These are phyloP conservation scores for Fomitopsis pinicola DNA, from an alignment of 1,284 basidiomycete species.

Conservation along the genomic window DNA sequence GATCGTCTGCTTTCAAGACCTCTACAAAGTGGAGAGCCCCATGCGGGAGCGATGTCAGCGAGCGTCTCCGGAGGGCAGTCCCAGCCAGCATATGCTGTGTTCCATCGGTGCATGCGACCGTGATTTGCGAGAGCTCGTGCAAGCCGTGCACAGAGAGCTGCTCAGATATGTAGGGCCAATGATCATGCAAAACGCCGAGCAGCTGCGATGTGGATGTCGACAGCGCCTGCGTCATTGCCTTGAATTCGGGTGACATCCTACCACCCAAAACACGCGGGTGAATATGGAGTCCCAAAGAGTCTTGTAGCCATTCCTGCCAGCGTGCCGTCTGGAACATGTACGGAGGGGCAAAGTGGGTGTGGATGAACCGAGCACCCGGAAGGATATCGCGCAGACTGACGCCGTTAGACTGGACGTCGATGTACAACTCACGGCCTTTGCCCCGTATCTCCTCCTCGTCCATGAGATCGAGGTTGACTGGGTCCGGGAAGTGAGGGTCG, in stretches of 20 bases:
- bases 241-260: neutral
- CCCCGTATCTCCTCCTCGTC: neutral
- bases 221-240: neutral
- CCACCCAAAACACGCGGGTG: neutral
- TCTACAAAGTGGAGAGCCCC: neutral
- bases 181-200: neutral
- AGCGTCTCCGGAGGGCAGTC: neutral
- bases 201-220: neutral
- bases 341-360: neutral
- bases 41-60: neutral
- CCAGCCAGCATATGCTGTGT: neutral
- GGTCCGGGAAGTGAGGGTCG: neutral
- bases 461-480: neutral
- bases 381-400: neutral
- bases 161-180: neutral
- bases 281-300: neutral
- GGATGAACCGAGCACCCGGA: neutral
- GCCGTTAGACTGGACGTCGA: neutral
- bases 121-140: neutral
- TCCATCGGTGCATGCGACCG: neutral
- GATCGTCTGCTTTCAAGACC: neutral
- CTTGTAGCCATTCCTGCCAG: neutral
- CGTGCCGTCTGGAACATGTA: neutral
- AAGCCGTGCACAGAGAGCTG: neutral
- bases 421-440: neutral